Base-by-base conservation (phyloP, 116 monocot genomes). In the Iris pallida region DNA sequence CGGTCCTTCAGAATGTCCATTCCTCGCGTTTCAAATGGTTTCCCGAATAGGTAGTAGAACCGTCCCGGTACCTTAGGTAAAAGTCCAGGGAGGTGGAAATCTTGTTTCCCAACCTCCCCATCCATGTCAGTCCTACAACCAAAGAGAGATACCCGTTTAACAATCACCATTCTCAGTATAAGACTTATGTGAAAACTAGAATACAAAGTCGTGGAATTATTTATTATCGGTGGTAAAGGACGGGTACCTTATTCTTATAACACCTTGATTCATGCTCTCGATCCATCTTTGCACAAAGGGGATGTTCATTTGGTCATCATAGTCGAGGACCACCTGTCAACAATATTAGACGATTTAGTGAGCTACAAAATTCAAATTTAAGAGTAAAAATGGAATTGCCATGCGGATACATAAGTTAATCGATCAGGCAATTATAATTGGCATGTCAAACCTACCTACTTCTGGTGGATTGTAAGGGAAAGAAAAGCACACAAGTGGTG, bases 1-100 rank as follows among this genome's bases (percentile, higher is more conserved):
- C 62, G 65, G 53, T 91, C 79, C 15, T 70, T 73, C 43, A 87
- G 44, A 53, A 76, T 68, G 59, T 78, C 64, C 47, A 67, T 83
- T 18, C 88, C 88, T 48, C 41, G 46, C n/a, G 83, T 83, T 73
- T 94, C 83, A 67, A 90, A 69, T 57, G 90, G 85, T 70, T 88
- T 85, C 15, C 94, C 94, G 66, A 94, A 94, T 9, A 90, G 54
- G 71, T 85, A 94, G 66, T 90, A 90, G 16, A 90, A 85, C 4
- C 90, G 90, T 0, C 94, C 94, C 20, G 94, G 94, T 63, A 88
- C 18, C 45, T 90, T 94, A 0, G 94, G 90, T 18, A 88, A 55
- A 61, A 90, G 20, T 4, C 72, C 77, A 40, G 90, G 94, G 57
- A 88, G 0, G 68, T 81, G 64, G 2, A 94, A 0, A 0, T 83